A percentile compares a stretch with the other conserved stretches of the same genome.
Evolutionary conservation across 2,329 filamentous ascomycete species (phyloP).

Genomic region (Fusarium sulawesiense): DNA sequence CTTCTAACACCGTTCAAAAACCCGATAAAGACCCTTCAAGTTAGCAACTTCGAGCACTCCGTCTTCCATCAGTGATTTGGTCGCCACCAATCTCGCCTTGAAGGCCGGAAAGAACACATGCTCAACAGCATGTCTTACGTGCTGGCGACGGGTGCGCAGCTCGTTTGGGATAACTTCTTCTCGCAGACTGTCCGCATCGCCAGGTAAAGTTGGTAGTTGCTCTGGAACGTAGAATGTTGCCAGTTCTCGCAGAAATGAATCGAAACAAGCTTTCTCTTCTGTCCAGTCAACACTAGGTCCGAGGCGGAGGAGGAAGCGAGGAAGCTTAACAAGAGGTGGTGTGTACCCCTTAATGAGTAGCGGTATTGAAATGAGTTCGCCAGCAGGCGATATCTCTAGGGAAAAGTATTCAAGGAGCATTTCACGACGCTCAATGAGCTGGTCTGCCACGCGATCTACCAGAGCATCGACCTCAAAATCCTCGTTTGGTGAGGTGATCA

Average conservation of each 20-base stretch:
- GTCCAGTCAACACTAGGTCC: conserved; percentile 91
- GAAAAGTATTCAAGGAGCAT: conserved; percentile 96
- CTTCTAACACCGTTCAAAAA: conserved; percentile 89
- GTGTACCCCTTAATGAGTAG: conserved; percentile 90
- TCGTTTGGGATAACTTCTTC: conserved; percentile 59
- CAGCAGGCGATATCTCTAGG: conserved; percentile 81
- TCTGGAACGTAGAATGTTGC: conserved; percentile 93
- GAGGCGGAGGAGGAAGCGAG: conserved; percentile 85
- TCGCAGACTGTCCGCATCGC: conserved; percentile 48
- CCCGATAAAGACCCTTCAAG: conserved; percentile 89
- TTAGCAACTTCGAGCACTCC: conserved; percentile 88
- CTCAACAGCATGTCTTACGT: conserved; percentile 82
- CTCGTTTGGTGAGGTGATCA: conserved; percentile 55
- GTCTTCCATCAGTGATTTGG: conserved; percentile 78
- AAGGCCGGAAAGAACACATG: conserved; percentile 91
- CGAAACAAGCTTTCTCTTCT: conserved; percentile 86
- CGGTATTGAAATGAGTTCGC: conserved; percentile 82
- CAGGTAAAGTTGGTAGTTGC: conserved; percentile 70
- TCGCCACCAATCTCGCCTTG: conserved; percentile 84
- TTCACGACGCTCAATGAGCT: conserved; percentile 79
- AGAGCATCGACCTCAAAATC: conserved; percentile 76
- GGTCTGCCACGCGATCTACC: conserved; percentile 71
- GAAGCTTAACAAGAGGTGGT: conserved; percentile 86
- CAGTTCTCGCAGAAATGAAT: conserved; percentile 84
- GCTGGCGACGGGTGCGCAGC: conserved; percentile 69